Base-by-base conservation (phyloP, 139 green algal species). In the Ettlia oleoabundans region DNA sequence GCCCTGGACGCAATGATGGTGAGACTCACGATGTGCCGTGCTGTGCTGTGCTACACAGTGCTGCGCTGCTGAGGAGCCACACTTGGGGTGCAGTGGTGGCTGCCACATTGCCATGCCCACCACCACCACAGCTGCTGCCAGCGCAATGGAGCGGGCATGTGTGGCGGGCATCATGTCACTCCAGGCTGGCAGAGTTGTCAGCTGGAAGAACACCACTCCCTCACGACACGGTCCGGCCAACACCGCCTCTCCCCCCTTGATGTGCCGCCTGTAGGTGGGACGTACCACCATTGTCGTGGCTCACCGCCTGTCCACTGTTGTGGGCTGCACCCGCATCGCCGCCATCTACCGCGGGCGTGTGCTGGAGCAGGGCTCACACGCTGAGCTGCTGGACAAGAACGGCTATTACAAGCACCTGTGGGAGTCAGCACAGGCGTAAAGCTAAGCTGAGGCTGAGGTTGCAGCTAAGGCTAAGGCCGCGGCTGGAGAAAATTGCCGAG, bases 231-330 rank as follows among this genome's bases (percentile, higher is more conserved):
- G n/a, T n/a, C n/a, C n/a, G n/a, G n/a, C n/a, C n/a, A n/a, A n/a
- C n/a, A 15, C 47, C 15, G 47, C 47, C 47, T 15, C 47, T 58
- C 47, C 15, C 13, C 47, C 15, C 15, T 58, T 58, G 47, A 58
- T 15, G 10, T 58, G 38, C 40, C 15, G 35, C 47, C 33, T 33
- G 53, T 52, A 80, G 62, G 77, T 75, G 47, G 89, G 88, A 4
- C 66, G 89, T 9, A 94, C 90, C 13, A 85, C 91, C 3, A 38
- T 94, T 26, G 80, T 93, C 35, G 89, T 94, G 3, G 90, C 90
- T 8, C 91, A 93, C 58, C 80, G 94, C 32, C 84, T 97, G 37
- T 91, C 87, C 43, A 96, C 93, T 0, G 90, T 97, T 15, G 81
- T 88, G 76, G 65, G 74, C 82, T 95, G 58, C 76, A 94, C 63